phyloP scores from a whole-genome alignment of 352 stramenopile genomes.

The Pythium graminicola region DNA sequence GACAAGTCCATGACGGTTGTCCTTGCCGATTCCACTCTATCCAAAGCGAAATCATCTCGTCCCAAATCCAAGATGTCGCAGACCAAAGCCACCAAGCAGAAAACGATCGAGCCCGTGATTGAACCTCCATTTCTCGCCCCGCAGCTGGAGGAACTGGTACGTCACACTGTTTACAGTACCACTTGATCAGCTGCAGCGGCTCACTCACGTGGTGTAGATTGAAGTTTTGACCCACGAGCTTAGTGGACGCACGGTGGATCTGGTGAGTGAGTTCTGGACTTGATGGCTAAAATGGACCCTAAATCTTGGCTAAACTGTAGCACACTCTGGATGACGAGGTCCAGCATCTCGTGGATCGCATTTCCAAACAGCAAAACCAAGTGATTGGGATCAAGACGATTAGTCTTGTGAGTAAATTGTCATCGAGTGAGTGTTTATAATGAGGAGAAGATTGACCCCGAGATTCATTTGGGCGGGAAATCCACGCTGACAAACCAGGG shows the following conservation, averaged over 20 bases:
- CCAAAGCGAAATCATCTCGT: slow-evolving; percentile 4
- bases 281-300: too few species aligned
- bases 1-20: too few species aligned
- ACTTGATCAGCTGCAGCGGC: neutral
- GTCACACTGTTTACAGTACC: neutral
- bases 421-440: too few species aligned
- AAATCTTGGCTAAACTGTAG: neutral
- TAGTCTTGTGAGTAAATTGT: too few species aligned
- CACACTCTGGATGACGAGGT: slow-evolving; percentile 1
- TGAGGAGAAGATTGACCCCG: neutral
- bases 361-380: neutral
- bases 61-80: neutral
- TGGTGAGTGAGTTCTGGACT: slow-evolving; percentile 14
- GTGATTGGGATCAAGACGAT: too few species aligned
- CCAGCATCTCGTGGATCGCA: neutral
- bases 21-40: too few species aligned
- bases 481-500: neutral
- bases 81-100: neutral
- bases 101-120: neutral
- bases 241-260: slow-evolving; percentile 14
- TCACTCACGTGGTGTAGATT: slow-evolving; percentile 13
- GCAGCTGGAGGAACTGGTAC: slow-evolving; percentile 5
- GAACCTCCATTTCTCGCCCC: slow-evolving; percentile 13
- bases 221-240: slow-evolving; percentile 19
- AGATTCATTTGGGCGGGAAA: neutral